Evolutionary conservation across 2,329 filamentous ascomycete species (phyloP).

Genomic region (Daldinia sp.): DNA sequence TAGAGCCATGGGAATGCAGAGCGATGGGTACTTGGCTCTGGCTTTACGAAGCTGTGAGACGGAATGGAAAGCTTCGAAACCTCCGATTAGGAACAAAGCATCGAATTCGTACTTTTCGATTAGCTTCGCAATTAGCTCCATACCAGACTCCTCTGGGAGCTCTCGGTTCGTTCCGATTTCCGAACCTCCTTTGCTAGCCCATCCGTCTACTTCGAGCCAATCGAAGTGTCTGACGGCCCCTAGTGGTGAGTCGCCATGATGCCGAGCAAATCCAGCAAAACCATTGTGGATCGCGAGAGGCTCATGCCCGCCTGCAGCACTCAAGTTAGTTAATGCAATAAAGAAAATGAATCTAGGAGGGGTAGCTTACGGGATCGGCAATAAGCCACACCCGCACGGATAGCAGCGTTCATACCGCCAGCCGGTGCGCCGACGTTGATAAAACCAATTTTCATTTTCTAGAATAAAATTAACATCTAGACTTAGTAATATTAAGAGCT

Average conservation of each 20-base stretch:
- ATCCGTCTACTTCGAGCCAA: constrained; percentile 94
- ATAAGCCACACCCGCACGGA: constrained; percentile 92
- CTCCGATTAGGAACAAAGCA: constrained; percentile 90
- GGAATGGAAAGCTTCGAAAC: constrained; percentile 96
- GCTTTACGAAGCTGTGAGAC: constrained; percentile 88
- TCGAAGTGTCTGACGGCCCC: constrained; percentile 86
- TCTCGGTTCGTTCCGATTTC: constrained; percentile 98
- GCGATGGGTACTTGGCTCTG: constrained; percentile 79
- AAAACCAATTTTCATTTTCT: constrained; percentile 94
- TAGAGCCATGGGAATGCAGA: constrained; percentile 92
- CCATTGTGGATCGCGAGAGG: constrained; percentile 95
- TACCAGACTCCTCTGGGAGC: constrained; percentile 85
- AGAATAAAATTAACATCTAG: constrained; percentile 48
- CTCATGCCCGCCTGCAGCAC: constrained; percentile 74
- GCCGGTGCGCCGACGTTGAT: constrained; percentile 97
- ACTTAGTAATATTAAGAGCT: neutral
- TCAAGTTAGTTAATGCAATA: constrained; percentile 14
- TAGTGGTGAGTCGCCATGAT: constrained; percentile 84
- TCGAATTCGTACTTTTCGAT: constrained; percentile 91
- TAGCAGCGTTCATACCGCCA: constrained; percentile 97
- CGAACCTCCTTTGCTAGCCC: constrained; percentile 96
- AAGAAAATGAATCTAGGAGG: neutral
- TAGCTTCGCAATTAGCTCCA: constrained; percentile 83
- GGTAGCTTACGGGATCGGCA: constrained; percentile 74
- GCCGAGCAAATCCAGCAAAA: constrained; percentile 91